A percentile compares a stretch with the other conserved stretches of the same genome.
Evolutionary conservation across 371 early-diverging fungal species (phyloP).

Genomic region (Mortierella sp.): DNA sequence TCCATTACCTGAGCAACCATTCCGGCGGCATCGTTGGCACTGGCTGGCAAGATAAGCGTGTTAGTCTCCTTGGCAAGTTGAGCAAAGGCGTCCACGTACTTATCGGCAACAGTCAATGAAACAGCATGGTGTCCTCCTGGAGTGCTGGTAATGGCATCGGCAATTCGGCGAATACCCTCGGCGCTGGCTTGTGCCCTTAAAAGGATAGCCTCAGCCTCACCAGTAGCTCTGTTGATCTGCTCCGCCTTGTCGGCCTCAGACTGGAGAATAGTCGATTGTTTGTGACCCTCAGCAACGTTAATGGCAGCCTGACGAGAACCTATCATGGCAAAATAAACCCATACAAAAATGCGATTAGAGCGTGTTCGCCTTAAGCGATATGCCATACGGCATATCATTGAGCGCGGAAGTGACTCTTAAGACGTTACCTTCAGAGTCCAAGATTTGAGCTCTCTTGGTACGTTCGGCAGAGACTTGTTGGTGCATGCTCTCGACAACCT

Average conservation of each 20-base stretch:
- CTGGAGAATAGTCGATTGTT: slow-evolving; percentile 92
- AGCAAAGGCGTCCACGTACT: slow-evolving; percentile 96
- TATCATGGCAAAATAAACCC: not conserved
- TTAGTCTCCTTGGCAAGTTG: slow-evolving; percentile 94
- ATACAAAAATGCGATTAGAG: not conserved
- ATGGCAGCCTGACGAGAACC: slow-evolving; percentile 94
- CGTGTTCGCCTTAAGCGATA: no score
- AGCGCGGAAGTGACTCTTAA: no score
- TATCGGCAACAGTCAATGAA: slow-evolving; percentile 95
- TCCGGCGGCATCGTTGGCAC: slow-evolving; percentile 83
- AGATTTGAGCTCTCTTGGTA: slow-evolving; percentile 95
- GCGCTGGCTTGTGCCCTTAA: slow-evolving; percentile 91
- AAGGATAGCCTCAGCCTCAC: slow-evolving; percentile 92
- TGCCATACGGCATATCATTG: not conserved
- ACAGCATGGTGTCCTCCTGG: slow-evolving; percentile 88
- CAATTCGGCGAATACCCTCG: slow-evolving; percentile 83
- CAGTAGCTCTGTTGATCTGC: slow-evolving; percentile 91
- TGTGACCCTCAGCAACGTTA: slow-evolving; percentile 97
- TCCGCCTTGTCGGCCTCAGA: slow-evolving; percentile 94
- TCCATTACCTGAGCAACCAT: slow-evolving; percentile 86
- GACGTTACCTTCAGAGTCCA: slow-evolving; percentile 85
- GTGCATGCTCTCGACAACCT: slow-evolving; percentile 98
- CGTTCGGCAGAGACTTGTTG: slow-evolving; percentile 97
- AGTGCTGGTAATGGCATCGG: slow-evolving; percentile 77
- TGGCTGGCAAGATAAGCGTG: slow-evolving; percentile 93